A percentile compares a stretch with the other conserved stretches of the same genome.
phyloP scores from a whole-genome alignment of 2,329 filamentous ascomycete species.

The Diplodia sapinea region DNA sequence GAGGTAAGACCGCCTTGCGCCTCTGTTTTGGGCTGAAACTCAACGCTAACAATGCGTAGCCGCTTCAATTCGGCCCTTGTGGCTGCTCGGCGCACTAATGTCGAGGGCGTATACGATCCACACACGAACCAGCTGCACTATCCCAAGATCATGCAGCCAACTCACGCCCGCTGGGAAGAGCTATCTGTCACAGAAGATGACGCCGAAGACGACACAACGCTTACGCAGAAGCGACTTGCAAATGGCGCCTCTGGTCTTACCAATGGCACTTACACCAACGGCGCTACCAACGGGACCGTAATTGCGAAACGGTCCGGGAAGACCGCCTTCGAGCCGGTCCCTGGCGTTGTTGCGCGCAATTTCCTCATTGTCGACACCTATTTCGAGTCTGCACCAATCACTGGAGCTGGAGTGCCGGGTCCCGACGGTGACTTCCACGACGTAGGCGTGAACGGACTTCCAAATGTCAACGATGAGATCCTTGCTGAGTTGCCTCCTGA shows the following conservation, averaged over 20 bases:
- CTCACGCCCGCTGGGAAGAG: constrained; percentile 81
- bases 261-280: constrained; percentile 38
- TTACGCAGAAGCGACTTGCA: constrained; percentile 27
- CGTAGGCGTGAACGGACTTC: constrained; percentile 61
- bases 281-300: constrained; percentile 22
- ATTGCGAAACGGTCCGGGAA: constrained; percentile 30
- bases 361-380: constrained; percentile 67
- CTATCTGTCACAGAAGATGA: constrained; percentile 54
- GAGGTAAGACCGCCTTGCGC: constrained; percentile 63
- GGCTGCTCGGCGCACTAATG: constrained; percentile 70
- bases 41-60: constrained; percentile 55
- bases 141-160: constrained; percentile 86
- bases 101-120: constrained; percentile 84
- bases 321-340: constrained; percentile 60
- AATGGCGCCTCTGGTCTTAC: constrained; percentile 47
- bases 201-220: constrained; percentile 36
- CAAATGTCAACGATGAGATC: constrained; percentile 69
- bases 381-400: constrained; percentile 63
- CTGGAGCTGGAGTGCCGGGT: constrained; percentile 65
- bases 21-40: constrained; percentile 33
- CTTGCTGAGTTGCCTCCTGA: constrained; percentile 69
- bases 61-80: constrained; percentile 81
- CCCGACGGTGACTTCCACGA: constrained; percentile 60
- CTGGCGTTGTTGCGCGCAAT: constrained; percentile 64
- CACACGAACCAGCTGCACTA: constrained; percentile 93